phyloP scores from a whole-genome alignment of 306 rosid genomes.

The Comarum palustre region DNA sequence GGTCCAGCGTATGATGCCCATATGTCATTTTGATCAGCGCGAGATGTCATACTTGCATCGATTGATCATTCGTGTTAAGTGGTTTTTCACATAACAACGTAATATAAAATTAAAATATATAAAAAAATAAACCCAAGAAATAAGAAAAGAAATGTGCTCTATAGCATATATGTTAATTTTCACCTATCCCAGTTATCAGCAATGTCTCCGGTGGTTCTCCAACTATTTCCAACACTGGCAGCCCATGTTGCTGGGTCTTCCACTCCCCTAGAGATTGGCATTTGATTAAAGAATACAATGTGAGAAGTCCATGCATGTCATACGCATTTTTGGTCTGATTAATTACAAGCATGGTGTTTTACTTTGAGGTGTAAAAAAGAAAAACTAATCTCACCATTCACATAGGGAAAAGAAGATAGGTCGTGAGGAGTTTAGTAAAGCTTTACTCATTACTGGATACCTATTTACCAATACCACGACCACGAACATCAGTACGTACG shows the following conservation, averaged over 20 bases:
- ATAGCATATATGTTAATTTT: neutral
- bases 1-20: constrained; percentile 84
- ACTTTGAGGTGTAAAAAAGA: neutral
- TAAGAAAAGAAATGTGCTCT: no score
- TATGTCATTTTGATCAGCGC: constrained; percentile 58
- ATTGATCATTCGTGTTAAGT: neutral
- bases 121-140: neutral
- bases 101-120: no score
- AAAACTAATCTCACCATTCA: constrained; percentile 56
- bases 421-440: constrained; percentile 47
- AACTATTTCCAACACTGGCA: constrained; percentile 57
- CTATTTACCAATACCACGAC: constrained; percentile 18
- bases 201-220: constrained; percentile 85
- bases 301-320: neutral
- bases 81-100: no score
- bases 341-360: neutral
- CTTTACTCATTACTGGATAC: constrained; percentile 65
- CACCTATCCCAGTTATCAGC: constrained; percentile 64
- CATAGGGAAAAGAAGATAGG: constrained; percentile 63
- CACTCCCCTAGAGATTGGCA: constrained; percentile 45
- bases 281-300: neutral
- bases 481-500: neutral
- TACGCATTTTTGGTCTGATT: neutral
- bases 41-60: constrained; percentile 45
- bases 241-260: constrained; percentile 77